Conservation (phyloP, 2,329 filamentous ascomycete genomes). For the Davidsoniella eucalypti region DNA sequence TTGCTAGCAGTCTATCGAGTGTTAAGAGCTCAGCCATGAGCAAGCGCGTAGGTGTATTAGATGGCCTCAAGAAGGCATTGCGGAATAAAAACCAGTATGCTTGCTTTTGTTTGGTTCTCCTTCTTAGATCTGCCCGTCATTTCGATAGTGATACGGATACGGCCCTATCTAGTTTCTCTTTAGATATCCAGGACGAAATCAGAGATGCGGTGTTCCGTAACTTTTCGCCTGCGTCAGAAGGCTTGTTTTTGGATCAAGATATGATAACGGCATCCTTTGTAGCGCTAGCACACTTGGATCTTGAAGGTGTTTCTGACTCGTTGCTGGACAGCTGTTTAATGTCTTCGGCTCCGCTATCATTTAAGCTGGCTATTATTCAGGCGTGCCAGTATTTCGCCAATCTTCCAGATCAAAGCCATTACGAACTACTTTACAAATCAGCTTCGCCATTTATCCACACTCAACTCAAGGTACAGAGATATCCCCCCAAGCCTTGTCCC, state of each 20-base stretch:
- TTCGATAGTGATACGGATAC: constrained; percentile 47
- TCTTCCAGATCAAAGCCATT: constrained; percentile 31
- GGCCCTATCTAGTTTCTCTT: constrained; percentile 47
- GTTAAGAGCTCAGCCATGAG: constrained; percentile 43
- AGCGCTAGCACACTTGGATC: constrained; percentile 43
- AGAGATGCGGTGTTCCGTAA: constrained; percentile 47
- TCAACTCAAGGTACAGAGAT: constrained; percentile 35
- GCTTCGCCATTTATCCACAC: constrained; percentile 39
- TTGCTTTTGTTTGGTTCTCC: constrained; percentile 45
- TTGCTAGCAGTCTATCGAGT: constrained; percentile 50
- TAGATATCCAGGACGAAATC: constrained; percentile 55
- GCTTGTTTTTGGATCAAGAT: constrained; percentile 41
- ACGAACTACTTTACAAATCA: constrained; percentile 37
- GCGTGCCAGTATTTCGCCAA: constrained; percentile 46
- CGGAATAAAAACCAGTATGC: constrained; percentile 50
- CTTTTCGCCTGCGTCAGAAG: constrained; percentile 29
- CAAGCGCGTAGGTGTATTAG: constrained; percentile 51
- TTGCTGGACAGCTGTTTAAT: constrained; percentile 41
- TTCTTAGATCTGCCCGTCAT: constrained; percentile 46
- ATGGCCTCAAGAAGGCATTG: constrained; percentile 44
- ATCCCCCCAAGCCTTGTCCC: background rate
- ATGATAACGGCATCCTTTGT: constrained; percentile 52
- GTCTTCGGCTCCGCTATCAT: constrained; percentile 37
- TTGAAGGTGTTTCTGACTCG: constrained; percentile 39
- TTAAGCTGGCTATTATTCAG: constrained; percentile 46